These are phyloP conservation scores for Tuctoria greenei DNA, from an alignment of 176 grass and related monocot species.

Conservation along the genomic window DNA sequence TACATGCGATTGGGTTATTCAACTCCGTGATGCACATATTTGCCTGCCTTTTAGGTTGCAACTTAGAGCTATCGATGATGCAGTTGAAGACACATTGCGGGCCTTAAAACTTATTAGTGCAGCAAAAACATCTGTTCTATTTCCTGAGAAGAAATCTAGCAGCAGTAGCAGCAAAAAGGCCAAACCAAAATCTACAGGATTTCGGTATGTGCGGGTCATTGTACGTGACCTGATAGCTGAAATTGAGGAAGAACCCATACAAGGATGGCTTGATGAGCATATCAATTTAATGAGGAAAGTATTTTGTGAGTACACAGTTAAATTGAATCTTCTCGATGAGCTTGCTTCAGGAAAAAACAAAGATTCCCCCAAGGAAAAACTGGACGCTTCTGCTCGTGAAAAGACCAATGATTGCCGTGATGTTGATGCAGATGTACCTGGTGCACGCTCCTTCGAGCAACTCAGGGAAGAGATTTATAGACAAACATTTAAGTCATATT, in stretches of 20 bases:
- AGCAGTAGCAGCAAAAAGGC: slow-evolving; percentile 53
- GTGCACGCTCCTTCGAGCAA: slow-evolving; percentile 43
- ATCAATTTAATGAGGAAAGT: slow-evolving; percentile 75
- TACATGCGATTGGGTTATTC: slow-evolving; percentile 90
- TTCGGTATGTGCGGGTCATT: slow-evolving; percentile 71
- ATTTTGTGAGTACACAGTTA: slow-evolving; percentile 57
- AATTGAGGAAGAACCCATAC: slow-evolving; percentile 96
- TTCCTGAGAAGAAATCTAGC: slow-evolving; percentile 75
- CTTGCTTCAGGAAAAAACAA: slow-evolving; percentile 43
- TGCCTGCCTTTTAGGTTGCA: slow-evolving; percentile 96
- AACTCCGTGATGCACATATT: slow-evolving; percentile 71
- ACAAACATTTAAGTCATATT: slow-evolving; percentile 75
- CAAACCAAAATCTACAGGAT: slow-evolving; percentile 63
- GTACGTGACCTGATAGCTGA: slow-evolving; percentile 74
- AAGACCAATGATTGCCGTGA: slow-evolving; percentile 56
- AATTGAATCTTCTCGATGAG: slow-evolving; percentile 73
- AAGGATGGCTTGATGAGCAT: slow-evolving; percentile 98
- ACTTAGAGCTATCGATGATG: slow-evolving; percentile 95
- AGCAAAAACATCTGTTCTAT: slow-evolving; percentile 71
- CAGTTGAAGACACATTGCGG: slow-evolving; percentile 86
- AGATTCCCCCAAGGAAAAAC: slow-evolving; percentile 47
- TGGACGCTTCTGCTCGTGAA: slow-evolving; percentile 39
- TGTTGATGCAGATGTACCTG: slow-evolving; percentile 45
- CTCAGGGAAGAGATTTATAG: slow-evolving; percentile 77
- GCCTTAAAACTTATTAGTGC: slow-evolving; percentile 72